phyloP scores from a whole-genome alignment of 2,329 filamentous ascomycete genomes.

The Knoxdaviesia proteae region DNA sequence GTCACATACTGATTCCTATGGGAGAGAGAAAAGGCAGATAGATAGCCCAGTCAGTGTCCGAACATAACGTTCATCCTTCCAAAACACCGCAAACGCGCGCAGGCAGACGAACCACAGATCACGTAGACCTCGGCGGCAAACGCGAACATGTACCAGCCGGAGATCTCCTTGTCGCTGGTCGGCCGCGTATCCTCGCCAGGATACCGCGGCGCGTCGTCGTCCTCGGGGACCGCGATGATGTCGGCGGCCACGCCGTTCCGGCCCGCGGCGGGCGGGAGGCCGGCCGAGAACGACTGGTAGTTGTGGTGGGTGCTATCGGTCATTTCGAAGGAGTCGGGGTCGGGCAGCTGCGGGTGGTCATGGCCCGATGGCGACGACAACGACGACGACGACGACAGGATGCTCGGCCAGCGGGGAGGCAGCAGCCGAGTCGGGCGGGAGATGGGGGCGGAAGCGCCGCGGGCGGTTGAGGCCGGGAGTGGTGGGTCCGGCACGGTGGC shows the following conservation, averaged over 20 bases:
- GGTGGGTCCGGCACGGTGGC: no score
- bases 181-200: slow-evolving; percentile 70
- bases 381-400: no score
- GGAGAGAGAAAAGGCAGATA: background rate
- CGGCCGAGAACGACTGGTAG: no score
- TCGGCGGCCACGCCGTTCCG: background rate
- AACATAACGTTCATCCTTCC: background rate
- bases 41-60: background rate
- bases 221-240: background rate
- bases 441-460: no score
- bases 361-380: no score
- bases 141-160: slow-evolving; percentile 89
- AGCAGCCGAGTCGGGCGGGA: no score
- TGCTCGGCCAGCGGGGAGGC: no score
- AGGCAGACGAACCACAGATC: slow-evolving; percentile 48
- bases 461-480: no score
- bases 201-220: slow-evolving; percentile 29
- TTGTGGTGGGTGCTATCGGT: no score
- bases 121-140: slow-evolving; percentile 96
- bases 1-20: slow-evolving; percentile 11
- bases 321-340: no score
- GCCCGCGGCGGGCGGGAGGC: no score
- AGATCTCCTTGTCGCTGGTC: slow-evolving; percentile 70
- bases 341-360: no score
- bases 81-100: background rate